Evolutionary conservation across 495 filamentous ascomycete genomes (phyloP).

Genomic region (Neurospora sublineolata): DNA sequence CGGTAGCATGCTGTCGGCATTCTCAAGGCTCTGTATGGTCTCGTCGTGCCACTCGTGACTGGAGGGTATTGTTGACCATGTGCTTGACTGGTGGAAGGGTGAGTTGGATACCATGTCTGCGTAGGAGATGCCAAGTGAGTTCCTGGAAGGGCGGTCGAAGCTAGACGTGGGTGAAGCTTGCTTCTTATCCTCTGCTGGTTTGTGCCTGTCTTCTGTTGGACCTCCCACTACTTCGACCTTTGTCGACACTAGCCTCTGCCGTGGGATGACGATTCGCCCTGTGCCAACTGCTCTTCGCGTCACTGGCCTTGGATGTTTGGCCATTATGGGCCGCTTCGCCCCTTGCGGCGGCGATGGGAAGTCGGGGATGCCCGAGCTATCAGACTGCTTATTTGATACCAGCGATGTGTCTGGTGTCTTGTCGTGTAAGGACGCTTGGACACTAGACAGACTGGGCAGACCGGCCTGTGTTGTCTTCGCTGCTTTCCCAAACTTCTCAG

Average conservation of each 20-base stretch:
- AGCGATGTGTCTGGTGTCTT: not conserved
- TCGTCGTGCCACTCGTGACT: not conserved
- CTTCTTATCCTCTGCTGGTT: not conserved
- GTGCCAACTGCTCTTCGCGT: not conserved
- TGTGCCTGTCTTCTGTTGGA: not conserved
- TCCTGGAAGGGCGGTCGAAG: conserved; percentile 2
- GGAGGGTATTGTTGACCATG: conserved; percentile 10
- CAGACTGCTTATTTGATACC: not conserved
- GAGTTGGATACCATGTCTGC: conserved; percentile 15
- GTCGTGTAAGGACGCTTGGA: conserved; percentile 11
- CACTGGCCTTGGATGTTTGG: not conserved
- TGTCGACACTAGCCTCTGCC: not conserved
- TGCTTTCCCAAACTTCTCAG: not conserved
- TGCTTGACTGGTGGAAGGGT: conserved; percentile 12
- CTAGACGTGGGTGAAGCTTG: not conserved
- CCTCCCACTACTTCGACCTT: not conserved
- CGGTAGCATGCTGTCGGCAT: not conserved
- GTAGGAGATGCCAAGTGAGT: conserved; percentile 26
- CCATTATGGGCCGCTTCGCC: not conserved
- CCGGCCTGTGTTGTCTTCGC: conserved; percentile 3
- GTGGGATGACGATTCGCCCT: not conserved
- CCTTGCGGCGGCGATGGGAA: not conserved
- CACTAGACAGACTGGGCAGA: conserved; percentile 4
- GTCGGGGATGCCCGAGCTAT: not conserved
- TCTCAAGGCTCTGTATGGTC: not conserved